Evolutionary conservation across 768 basidiomycete species (phyloP).

Genomic region (Auricularia sp.): DNA sequence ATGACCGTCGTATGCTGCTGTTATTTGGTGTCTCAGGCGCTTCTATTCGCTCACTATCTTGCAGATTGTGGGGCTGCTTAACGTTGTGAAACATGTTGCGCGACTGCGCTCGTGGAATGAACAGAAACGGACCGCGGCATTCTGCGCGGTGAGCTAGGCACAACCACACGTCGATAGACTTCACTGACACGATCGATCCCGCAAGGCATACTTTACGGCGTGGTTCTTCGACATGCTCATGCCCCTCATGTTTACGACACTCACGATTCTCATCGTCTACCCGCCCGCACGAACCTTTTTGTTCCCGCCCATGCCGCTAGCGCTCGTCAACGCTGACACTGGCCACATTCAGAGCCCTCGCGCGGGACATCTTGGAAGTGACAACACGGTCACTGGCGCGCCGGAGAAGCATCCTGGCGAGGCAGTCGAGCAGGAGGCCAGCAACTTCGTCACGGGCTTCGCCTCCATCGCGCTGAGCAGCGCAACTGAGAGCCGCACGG

Average conservation of each 20-base stretch:
- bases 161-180: background rate
- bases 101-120: constrained; percentile 34
- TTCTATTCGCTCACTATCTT: background rate
- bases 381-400: constrained; percentile 25
- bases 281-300: constrained; percentile 24
- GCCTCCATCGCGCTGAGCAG: constrained; percentile 23
- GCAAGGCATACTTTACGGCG: constrained; percentile 26
- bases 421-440: constrained; percentile 31
- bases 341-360: constrained; percentile 27
- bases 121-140: constrained; percentile 18
- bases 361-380: constrained; percentile 23
- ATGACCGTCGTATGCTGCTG: constrained; percentile 18
- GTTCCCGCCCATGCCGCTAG: constrained; percentile 29
- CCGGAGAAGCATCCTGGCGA: constrained; percentile 28
- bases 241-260: constrained; percentile 23
- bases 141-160: background rate
- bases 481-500: constrained; percentile 19
- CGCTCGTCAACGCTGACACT: constrained; percentile 20
- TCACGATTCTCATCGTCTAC: constrained; percentile 28
- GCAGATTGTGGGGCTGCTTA: constrained; percentile 21
- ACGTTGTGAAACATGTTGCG: constrained; percentile 27
- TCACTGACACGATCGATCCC: background rate
- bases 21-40: background rate
- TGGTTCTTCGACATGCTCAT: constrained; percentile 29
- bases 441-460: constrained; percentile 24